phyloP scores from a whole-genome alignment of 2,329 filamentous ascomycete species.

The Talaromyces funiculosus region DNA sequence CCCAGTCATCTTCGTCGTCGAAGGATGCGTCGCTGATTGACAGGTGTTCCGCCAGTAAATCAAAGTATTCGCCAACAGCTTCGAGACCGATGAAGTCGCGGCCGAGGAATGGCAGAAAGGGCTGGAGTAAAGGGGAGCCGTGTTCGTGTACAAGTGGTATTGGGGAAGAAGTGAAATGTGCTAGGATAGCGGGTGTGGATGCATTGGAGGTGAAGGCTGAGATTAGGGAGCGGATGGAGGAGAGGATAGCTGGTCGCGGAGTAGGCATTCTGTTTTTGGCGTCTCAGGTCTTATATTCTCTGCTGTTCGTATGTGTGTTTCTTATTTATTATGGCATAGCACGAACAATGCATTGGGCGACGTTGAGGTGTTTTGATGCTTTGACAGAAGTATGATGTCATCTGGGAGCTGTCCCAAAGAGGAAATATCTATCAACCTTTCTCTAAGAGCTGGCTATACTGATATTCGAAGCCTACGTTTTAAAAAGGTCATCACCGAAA shows the following conservation, averaged over 20 bases:
- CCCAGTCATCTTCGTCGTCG: constrained; percentile 30
- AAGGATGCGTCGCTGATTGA: constrained; percentile 34
- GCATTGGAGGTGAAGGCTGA: constrained; percentile 26
- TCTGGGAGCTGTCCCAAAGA: neutral
- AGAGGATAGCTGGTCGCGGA: constrained; percentile 20
- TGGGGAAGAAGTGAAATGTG: constrained; percentile 30
- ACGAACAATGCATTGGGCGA: neutral
- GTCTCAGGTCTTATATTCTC: neutral
- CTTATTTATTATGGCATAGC: neutral
- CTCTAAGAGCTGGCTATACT: neutral
- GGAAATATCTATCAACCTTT: neutral
- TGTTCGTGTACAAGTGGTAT: constrained; percentile 32
- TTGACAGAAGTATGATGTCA: constrained; percentile 6
- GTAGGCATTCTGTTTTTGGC: neutral
- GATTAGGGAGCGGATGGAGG: constrained; percentile 26
- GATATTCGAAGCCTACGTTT: too few species aligned
- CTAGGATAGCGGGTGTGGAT: constrained; percentile 20
- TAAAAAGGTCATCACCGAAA: too few species aligned
- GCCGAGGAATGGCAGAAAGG: constrained; percentile 40
- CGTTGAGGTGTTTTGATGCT: neutral
- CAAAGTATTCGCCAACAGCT: constrained; percentile 34
- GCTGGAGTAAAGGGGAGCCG: constrained; percentile 25
- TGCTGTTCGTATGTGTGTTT: neutral
- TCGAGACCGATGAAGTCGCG: constrained; percentile 34
- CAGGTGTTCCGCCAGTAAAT: constrained; percentile 26